Conservation (phyloP, 345 rosid genomes). For the Lenwebbia sp. region DNA sequence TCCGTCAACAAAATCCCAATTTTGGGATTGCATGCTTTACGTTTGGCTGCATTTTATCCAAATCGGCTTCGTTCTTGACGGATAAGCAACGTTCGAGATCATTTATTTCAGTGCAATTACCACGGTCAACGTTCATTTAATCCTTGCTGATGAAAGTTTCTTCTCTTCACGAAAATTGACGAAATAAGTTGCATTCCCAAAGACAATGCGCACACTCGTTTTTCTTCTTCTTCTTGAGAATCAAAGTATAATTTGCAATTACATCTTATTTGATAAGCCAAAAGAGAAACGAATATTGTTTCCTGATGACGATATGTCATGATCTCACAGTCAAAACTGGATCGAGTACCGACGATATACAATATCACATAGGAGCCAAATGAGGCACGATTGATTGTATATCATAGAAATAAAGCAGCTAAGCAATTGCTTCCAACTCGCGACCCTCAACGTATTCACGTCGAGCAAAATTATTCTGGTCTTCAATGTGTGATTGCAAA, state of each 20-base stretch:
- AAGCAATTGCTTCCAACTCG: background rate
- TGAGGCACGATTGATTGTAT: background rate
- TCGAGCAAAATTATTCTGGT: background rate
- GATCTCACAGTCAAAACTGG: background rate
- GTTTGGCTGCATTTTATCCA: background rate
- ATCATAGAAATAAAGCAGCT: background rate
- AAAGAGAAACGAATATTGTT: background rate
- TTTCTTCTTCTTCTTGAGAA: background rate
- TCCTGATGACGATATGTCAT: background rate
- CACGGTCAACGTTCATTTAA: background rate
- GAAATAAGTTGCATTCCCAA: background rate
- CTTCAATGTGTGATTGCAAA: fast-evolving
- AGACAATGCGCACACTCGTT: background rate
- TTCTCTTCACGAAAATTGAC: background rate
- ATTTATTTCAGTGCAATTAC: background rate
- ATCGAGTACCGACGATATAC: background rate
- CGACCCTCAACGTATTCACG: background rate
- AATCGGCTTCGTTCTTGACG: background rate
- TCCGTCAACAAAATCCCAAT: background rate
- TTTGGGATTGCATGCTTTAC: background rate
- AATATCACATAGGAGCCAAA: background rate
- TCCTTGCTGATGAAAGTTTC: background rate
- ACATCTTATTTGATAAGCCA: background rate
- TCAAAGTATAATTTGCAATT: background rate
- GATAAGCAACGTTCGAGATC: background rate